Evolutionary conservation across 106 monocot genomes (phyloP), one percentile per base, ranked within the genome.

Genomic region (Allium fistulosum): DNA sequence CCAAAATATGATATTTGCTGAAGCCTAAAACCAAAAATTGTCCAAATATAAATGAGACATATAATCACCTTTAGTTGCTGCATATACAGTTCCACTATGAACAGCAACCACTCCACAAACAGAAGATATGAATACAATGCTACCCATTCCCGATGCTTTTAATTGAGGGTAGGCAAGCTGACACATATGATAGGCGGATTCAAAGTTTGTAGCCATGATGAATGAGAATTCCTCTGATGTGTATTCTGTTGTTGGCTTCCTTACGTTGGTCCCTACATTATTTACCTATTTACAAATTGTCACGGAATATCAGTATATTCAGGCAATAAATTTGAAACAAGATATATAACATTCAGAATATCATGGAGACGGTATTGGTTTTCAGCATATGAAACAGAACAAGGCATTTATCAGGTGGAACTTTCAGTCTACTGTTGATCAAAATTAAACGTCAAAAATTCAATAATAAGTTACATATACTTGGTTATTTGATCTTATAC

Each of bases 141-240:
- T 83, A 26, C 79, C 87, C 47, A 8, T 65, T 58, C 77, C 81
- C 45, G 93, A 93, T 57, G 83, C 79, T 70, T 81, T 85, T 2
- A 93, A 71, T 62, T 77, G 79, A 13, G 93, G 88, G 76, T 93
- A 81, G 0, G 83, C 76, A 28, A 93, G 80, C 55, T 85, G 93
- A 74, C 71, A 83, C 11, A 85, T 11, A 51, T 86, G 85, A 45
- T 74, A 93, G 6, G 77, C 79, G 14, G 93, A 85, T 46, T 93
- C 93, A 17, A 93, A 75, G 51, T 88, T 93, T 22, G 92, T 83
- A 27, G 17, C 63, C 79, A 84, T 74, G 49, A 87, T 1, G 63
- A 82, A 71, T 46, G 87, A 85, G 46, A 76, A 83, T 2, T 90
- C 90, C 46, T 83, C 80, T 0, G 49, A 26, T 2, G 81, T 73